A percentile compares a stretch with the other conserved stretches of the same genome.
phyloP scores from a whole-genome alignment of 2,329 filamentous ascomycete genomes.

The Phymatotrichopsis omnivora region DNA sequence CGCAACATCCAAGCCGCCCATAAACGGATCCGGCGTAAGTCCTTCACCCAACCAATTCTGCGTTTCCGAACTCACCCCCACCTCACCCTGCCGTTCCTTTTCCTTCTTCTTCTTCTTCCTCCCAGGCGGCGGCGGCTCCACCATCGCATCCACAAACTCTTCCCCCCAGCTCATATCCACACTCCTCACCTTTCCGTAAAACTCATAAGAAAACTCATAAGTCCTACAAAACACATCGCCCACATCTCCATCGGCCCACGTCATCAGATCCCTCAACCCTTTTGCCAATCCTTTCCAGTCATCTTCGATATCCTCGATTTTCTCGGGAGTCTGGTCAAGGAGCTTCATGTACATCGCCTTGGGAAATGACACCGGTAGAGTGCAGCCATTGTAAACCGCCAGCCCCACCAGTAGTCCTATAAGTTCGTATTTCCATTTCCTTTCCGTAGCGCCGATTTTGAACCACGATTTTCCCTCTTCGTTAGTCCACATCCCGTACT shows the following conservation, averaged over 20 bases:
- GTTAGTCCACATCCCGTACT: conserved; percentile 69
- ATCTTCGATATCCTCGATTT: conserved; percentile 68
- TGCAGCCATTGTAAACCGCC: conserved; percentile 86
- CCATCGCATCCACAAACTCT: conserved; percentile 16
- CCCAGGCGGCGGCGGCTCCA: conserved; percentile 2
- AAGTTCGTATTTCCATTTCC: conserved; percentile 81
- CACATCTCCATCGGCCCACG: conserved; percentile 70
- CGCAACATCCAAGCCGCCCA: conserved; percentile 15
- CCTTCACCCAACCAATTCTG: conserved; percentile 13
- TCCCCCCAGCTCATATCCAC: conserved; percentile 41
- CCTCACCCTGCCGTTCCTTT: conserved; percentile 3
- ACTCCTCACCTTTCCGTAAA: conserved; percentile 44
- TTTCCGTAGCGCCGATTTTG: conserved; percentile 67
- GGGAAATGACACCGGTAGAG: conserved; percentile 81
- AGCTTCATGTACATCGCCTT: conserved; percentile 73
- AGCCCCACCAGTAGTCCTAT: conserved; percentile 79
- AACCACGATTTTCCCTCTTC: conserved; percentile 79
- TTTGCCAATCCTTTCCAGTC: conserved; percentile 76
- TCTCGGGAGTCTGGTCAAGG: conserved; percentile 52
- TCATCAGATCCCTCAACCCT: conserved; percentile 60
- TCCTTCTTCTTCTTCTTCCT: conserved; percentile 14
- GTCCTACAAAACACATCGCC: conserved; percentile 73
- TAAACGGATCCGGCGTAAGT: conserved; percentile 18
- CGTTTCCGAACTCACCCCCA: conserved; percentile 5
- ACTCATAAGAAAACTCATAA: conserved; percentile 70